A percentile compares a stretch with the other conserved stretches of the same genome.
These are phyloP conservation scores for Styphnolobium japonicum DNA, from an alignment of 306 rosid genomes.

Conservation along the genomic window DNA sequence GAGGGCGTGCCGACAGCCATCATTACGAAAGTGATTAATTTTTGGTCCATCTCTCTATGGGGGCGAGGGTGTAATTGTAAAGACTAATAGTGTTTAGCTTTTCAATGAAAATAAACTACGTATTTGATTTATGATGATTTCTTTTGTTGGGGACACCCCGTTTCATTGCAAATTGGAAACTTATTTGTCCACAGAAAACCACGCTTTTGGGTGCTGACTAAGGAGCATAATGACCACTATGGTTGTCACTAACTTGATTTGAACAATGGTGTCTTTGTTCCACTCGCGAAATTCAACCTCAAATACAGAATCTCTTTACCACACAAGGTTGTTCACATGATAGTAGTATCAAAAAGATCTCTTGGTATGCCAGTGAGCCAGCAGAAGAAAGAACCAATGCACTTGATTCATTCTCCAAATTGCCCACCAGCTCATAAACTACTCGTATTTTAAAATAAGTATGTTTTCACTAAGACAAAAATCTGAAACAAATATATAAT, in stretches of 20 bases:
- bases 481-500: not conserved
- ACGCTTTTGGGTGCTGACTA: constrained; percentile 1
- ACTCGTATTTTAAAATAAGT: not conserved
- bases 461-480: not conserved
- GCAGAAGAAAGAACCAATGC: not conserved
- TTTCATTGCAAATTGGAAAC: not conserved
- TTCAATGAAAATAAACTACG: too few species aligned
- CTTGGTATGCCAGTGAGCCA: not conserved
- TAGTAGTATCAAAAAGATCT: not conserved
- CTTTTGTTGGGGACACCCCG: not conserved
- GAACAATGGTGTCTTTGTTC: not conserved
- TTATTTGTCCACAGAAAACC: not conserved
- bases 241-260: not conserved
- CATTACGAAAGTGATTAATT: too few species aligned
- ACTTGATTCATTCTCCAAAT: not conserved
- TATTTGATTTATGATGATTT: not conserved
- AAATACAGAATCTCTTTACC: not conserved
- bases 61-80: too few species aligned
- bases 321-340: not conserved
- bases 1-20: too few species aligned
- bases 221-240: not conserved
- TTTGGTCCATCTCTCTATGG: too few species aligned
- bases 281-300: not conserved
- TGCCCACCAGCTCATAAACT: not conserved
- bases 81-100: too few species aligned